These are phyloP conservation scores for Exidia glandulosa DNA, from an alignment of 768 basidiomycete species.

Conservation along the genomic window DNA sequence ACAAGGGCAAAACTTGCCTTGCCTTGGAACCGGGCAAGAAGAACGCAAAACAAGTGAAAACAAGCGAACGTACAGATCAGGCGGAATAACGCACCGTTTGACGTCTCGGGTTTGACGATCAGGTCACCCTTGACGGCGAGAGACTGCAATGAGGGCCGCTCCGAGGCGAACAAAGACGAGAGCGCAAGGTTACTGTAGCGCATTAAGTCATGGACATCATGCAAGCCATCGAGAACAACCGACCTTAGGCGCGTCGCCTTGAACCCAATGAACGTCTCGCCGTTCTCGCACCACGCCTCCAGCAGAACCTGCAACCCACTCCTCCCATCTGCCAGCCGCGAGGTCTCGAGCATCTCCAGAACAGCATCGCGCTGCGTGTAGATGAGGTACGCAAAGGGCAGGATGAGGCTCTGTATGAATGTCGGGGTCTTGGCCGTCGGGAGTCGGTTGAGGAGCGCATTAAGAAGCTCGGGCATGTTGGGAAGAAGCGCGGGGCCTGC, in stretches of 20 bases:
- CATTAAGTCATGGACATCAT: background rate
- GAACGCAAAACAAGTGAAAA: conserved; percentile 33
- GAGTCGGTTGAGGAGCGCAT: conserved; percentile 76
- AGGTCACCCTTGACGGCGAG: conserved; percentile 86
- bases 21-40: conserved; percentile 96
- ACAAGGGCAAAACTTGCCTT: conserved; percentile 53
- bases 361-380: conserved; percentile 77
- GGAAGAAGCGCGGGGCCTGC: conserved; percentile 73
- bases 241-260: conserved; percentile 78
- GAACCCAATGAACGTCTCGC: conserved; percentile 87
- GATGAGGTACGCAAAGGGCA: conserved; percentile 91
- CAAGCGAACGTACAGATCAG: too few species aligned
- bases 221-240: background rate
- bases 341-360: conserved; percentile 63
- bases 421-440: conserved; percentile 78
- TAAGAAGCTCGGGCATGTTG: conserved; percentile 77
- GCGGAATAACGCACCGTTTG: conserved; percentile 50
- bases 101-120: conserved; percentile 69
- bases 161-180: conserved; percentile 55
- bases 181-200: conserved; percentile 59
- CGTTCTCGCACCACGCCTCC: conserved; percentile 89
- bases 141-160: conserved; percentile 52
- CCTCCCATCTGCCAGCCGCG: conserved; percentile 39
- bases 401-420: conserved; percentile 82
- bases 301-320: conserved; percentile 80